These are phyloP conservation scores for Yamadazyma nakazawae DNA, from an alignment of 805 yeast species.

Conservation along the genomic window DNA sequence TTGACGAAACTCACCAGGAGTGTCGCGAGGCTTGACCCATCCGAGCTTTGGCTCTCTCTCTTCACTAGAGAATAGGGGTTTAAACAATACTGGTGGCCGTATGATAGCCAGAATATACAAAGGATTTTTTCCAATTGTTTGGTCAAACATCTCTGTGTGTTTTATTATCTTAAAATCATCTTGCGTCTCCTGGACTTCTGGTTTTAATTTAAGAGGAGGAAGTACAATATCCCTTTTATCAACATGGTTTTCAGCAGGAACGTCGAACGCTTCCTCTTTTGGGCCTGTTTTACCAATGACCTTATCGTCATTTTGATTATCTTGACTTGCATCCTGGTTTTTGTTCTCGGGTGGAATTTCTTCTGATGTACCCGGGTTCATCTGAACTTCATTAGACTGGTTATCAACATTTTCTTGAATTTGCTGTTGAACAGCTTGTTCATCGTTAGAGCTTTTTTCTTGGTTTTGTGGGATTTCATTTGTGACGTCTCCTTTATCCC, in stretches of 20 bases:
- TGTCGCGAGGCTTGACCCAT: conserved; percentile 21
- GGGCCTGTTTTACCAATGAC: background rate
- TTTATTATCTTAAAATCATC: background rate
- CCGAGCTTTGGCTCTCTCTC: conserved; percentile 25
- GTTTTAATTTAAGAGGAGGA: background rate
- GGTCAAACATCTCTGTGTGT: background rate
- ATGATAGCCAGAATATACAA: conserved; percentile 21
- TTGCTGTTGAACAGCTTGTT: too few relatives aligned
- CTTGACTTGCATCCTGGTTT: background rate
- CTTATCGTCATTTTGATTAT: background rate
- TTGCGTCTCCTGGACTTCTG: background rate
- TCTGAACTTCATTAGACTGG: too few relatives aligned
- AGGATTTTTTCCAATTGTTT: conserved; percentile 18
- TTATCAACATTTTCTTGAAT: too few relatives aligned
- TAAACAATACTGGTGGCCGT: conserved; percentile 22
- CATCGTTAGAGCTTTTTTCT: too few relatives aligned
- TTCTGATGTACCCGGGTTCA: too few relatives aligned
- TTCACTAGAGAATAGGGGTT: conserved; percentile 15
- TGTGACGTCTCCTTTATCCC: background rate
- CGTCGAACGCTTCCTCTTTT: too few relatives aligned
- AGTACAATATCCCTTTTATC: background rate
- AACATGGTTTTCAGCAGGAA: background rate
- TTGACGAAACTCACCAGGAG: conserved; percentile 16
- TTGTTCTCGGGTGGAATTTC: background rate
- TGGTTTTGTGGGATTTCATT: too few relatives aligned